These are phyloP conservation scores for Emericellopsis cladophorae DNA, from an alignment of 2,329 filamentous ascomycete species.

Conservation along the genomic window DNA sequence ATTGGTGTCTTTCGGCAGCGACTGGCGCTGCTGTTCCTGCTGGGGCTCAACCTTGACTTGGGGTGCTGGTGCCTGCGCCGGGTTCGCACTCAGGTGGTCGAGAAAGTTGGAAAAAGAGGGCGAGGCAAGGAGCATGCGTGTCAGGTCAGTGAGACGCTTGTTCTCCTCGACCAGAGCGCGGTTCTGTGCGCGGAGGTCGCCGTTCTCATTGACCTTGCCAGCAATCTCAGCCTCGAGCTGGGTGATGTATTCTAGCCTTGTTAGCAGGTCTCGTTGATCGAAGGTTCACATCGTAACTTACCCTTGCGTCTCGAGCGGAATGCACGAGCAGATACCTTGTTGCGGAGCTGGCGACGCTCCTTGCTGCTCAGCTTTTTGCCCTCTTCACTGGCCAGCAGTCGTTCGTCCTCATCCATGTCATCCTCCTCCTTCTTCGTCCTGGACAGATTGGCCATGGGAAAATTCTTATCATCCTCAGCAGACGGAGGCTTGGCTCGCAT, in stretches of 20 bases:
- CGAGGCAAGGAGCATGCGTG: conserved; percentile 70
- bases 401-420: conserved; percentile 97
- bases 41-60: conserved; percentile 23
- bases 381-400: conserved; percentile 86
- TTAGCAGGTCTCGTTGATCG: conserved; percentile 5
- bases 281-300: conserved; percentile 32
- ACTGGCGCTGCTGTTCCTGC: conserved; percentile 23
- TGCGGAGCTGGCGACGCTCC: conserved; percentile 89
- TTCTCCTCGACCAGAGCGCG: conserved; percentile 75
- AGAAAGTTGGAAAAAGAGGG: conserved; percentile 75
- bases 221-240: conserved; percentile 88
- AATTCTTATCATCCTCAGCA: conserved; percentile 26
- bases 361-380: conserved; percentile 99
- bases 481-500: conserved; percentile 66
- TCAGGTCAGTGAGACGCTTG: conserved; percentile 62
- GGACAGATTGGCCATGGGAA: conserved; percentile 54
- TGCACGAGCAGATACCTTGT: conserved; percentile 95
- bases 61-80: conserved; percentile 24
- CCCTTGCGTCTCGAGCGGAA: conserved; percentile 98
- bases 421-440: conserved; percentile 86
- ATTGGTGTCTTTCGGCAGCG: conserved; percentile 54
- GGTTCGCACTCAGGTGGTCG: conserved; percentile 53
- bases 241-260: conserved; percentile 72
- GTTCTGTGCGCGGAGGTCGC: conserved; percentile 71
- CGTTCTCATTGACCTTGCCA: conserved; percentile 70